Conservation (phyloP, 108 stramenopile species). For the Bacterosira constricta region DNA sequence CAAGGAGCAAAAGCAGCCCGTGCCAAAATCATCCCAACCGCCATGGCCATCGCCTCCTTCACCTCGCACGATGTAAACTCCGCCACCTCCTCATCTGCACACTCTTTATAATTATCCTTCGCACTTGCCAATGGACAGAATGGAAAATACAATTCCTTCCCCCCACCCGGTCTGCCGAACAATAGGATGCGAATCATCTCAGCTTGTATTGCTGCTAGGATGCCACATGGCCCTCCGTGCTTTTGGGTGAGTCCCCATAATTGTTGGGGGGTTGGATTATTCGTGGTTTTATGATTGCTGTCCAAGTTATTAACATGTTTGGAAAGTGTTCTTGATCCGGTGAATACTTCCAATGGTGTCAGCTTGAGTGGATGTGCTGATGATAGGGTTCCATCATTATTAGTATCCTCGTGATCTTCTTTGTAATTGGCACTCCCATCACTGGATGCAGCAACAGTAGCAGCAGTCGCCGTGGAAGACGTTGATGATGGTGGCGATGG, state of each 20-base stretch:
- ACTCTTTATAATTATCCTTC: not conserved
- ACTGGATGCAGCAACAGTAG: not conserved
- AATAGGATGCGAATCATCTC: slow-evolving; percentile 74
- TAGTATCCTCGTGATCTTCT: slow-evolving; percentile 1
- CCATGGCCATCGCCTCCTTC: slow-evolving; percentile 56
- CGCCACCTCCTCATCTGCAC: not conserved
- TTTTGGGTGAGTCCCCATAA: slow-evolving; percentile 83
- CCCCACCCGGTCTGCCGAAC: slow-evolving; percentile 44
- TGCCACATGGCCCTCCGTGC: slow-evolving; percentile 91
- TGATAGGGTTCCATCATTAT: slow-evolving; percentile 4
- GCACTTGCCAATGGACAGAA: not conserved
- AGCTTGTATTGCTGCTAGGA: slow-evolving; percentile 83
- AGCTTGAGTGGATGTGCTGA: slow-evolving; percentile 5
- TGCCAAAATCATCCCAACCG: slow-evolving; percentile 69
- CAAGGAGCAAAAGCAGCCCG: slow-evolving; percentile 53
- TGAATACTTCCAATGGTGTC: slow-evolving; percentile 30
- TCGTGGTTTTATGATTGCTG: no score
- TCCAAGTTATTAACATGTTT: no score
- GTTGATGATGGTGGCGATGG: no score
- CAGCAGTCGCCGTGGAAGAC: not conserved
- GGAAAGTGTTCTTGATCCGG: not conserved
- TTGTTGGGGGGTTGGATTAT: not conserved
- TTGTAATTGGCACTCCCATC: not conserved
- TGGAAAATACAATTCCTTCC: slow-evolving; percentile 20
- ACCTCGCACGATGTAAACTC: slow-evolving; percentile 19